Base-by-base conservation (phyloP, 2,329 filamentous ascomycete species). In the Bipolaris oryzae region DNA sequence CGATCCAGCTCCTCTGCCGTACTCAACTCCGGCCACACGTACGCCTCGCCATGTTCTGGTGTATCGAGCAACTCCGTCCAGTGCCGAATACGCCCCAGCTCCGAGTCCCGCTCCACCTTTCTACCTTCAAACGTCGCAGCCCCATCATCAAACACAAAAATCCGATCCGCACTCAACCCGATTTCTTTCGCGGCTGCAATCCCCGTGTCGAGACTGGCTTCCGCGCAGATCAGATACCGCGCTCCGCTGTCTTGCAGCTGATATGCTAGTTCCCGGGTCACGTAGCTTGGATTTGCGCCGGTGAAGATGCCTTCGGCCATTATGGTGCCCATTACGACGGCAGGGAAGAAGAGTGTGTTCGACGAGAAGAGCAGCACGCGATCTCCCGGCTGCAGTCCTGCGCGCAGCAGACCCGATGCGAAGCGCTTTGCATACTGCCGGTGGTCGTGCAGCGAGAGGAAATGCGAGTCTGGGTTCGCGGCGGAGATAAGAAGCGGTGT, bases 281-380 rank as follows among this genome's bases (percentile, higher is more conserved):
- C 87, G 64, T 87, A 92, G 3, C 65, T 69, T 0, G 89, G 89
- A 58, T 91, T 92, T 1, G 89, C 89, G 23, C 89, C 90, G 0
- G 87, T 89, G 77, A 94, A 94, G 51, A 94, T 79, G 1, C 89
- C 89, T 3, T 89, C 89, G 0, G 90, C 89, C 85, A 92, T 92
- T 48, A 92, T 80, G 18, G 89, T 81, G 15, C 90, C 90, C 74
- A 92, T 81, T 51, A 93, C 85, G 1, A 90, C 79, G 0, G 85
- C 80, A 0, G 90, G 88, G 70, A 88, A 91, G 77, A 89, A 91
- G 13, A 94, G 74, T 63, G 84, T 87, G 75, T 93, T 94, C 20
- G 86, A 84, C 0, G 88, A 88, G 75, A 89, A 93, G 18, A 94
- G 77, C 44, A 94, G 78, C 4, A 94, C 85, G 2, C 89, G 85